Base-by-base conservation (phyloP, 306 rosid genomes). In the Acmispon strigosus region DNA sequence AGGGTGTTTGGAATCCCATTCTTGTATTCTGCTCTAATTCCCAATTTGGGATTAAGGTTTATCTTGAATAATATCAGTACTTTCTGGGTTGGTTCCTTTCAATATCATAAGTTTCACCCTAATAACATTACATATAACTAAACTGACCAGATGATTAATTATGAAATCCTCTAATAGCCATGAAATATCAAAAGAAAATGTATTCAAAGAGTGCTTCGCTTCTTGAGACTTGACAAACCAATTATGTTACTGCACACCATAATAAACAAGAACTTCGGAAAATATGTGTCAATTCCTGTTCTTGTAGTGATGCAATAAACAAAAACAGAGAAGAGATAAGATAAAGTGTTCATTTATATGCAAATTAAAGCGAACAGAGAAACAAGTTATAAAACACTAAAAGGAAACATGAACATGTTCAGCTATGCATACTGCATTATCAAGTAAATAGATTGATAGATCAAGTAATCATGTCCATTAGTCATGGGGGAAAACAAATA, bases 401-500 rank as follows among this genome's bases (percentile, higher is more conserved):
- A 41, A 15, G 37, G 19, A 60, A 61, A 60, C 20, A 62, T 16
- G 12, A 74, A 39, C 39, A 47, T 41, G 27, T 36, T 74, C 29
- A 62, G 32, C 29, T 24, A 44, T 51, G 36, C 55, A 62, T 42
- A 54, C 8, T 17, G 47, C 72, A 73, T 51, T 36, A 14, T 14
- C 47, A 48, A 32, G 68, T 43, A 41, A 63, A 20, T 51, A 57
- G 34, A 64, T 22, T 29, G 29, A 22, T 16, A 11, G 36, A 42
- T 64, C 59, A 39, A 20, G 74, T 37, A 36, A 67, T 22, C 53
- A 36, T 22, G 44, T 77, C 53, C 17, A 68, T 63, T 63, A 57
- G 61, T 58, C 78, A 70, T 39, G 52, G 39, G 51, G 15, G 36
- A 36, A 69, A 77, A 36, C 10, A 42, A 54, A 60, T 53, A 44